Percentiles rank a stretch among this genome's conserved stretches.
Conservation (phyloP, 805 yeast species). For the Saccharomycopsis sp. region DNA sequence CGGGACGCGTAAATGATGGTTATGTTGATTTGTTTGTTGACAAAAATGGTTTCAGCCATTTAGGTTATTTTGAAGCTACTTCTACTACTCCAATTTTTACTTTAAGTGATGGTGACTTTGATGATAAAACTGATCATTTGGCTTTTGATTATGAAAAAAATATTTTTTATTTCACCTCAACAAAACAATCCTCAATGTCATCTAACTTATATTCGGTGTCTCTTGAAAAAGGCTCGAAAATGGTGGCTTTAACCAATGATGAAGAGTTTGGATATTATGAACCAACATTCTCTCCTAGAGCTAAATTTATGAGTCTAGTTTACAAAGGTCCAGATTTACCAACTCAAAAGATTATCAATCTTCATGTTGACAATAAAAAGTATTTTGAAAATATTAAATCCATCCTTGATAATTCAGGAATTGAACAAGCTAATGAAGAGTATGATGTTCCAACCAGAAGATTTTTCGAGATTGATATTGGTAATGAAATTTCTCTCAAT, state of each 20-base stretch:
- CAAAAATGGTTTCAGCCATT: slow-evolving; percentile 45
- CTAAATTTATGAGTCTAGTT: slow-evolving; percentile 38
- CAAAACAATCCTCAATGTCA: slow-evolving; percentile 44
- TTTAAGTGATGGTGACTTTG: slow-evolving; percentile 40
- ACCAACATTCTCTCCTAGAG: slow-evolving; percentile 45
- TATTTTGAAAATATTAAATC: slow-evolving; percentile 4
- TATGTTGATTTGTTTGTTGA: slow-evolving; percentile 53
- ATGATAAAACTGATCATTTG: slow-evolving; percentile 35
- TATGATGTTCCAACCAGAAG: slow-evolving; percentile 42
- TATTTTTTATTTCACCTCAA: slow-evolving; percentile 45
- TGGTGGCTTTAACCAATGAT: slow-evolving; percentile 23
- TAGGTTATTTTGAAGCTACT: slow-evolving; percentile 47
- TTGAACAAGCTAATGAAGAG: slow-evolving; percentile 16
- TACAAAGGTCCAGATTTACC: slow-evolving; percentile 78
- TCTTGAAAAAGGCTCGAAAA: slow-evolving; percentile 23
- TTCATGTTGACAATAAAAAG: slow-evolving; percentile 33
- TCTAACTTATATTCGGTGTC: slow-evolving; percentile 48
- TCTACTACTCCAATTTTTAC: slow-evolving; percentile 29
- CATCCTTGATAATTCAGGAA: slow-evolving; percentile 17
- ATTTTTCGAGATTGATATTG: slow-evolving; percentile 26
- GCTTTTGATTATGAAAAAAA: slow-evolving; percentile 38
- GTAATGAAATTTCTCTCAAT: slow-evolving; percentile 33
- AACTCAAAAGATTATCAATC: slow-evolving; percentile 57
- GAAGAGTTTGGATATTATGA: slow-evolving; percentile 35
- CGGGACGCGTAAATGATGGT: slow-evolving; percentile 32